Base-by-base conservation (phyloP, 257 asterid species). In the Penstemon barbatus region DNA sequence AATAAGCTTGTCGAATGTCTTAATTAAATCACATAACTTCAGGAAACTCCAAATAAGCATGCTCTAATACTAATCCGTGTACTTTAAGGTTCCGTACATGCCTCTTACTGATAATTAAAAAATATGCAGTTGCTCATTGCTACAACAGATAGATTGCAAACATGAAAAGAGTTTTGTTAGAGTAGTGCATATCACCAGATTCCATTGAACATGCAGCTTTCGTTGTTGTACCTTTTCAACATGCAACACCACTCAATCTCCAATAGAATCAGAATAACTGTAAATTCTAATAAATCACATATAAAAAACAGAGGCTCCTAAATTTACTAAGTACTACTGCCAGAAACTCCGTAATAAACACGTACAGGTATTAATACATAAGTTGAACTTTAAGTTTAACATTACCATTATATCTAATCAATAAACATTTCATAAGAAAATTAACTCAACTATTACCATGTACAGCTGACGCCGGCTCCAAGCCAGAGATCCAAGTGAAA, bases 381-480 rank as follows among this genome's bases (percentile, higher is more conserved):
- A 45, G 42, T 63, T 45, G 63, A 11, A 72, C 25, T 12, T 55
- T 7, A 3, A 49, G 7, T 39, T 39, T 48, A 65, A 57, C 7
- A 39, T 19, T 42, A 13, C 4, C 12, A 7, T 9, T 6, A 40
- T 53, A 63, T 33, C 65, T 2, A 49, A 49, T 3, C 1, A 49
- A 11, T 9, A 46, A 46, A 7, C 3, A 46, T 9, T 7, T 46
- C 5, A 63, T 41, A 33, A 33, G 6, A n/a, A 44, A 12, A 52
- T 18, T 46, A 10, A 33, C 7, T 64, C 69, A 2, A 44, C 19
- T 9, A 51, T 74, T 86, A 93, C 99, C 90, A 77, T 84, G 79
- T 83, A 82, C 70, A 84, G 58, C 73, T 93, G 96, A 50, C 90
- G 90, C 60, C 82, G 83, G 75, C 92, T 87, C 97, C 95, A 93